Evolutionary conservation across 1,284 basidiomycete species (phyloP), one percentile per base, ranked within the genome.

Genomic region (Ustilago cynodontis): DNA sequence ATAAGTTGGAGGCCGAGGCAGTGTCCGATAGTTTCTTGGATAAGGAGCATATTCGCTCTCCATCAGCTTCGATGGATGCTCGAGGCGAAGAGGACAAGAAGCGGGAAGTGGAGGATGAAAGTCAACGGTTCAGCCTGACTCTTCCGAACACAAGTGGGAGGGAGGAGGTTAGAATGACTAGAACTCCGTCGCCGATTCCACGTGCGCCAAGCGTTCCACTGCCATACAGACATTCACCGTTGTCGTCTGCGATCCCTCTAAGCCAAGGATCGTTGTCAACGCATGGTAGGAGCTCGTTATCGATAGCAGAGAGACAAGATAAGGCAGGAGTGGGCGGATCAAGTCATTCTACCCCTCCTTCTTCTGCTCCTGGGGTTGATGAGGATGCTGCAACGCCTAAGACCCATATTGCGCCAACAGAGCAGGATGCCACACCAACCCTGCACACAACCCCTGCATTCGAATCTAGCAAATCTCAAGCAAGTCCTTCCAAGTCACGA

Each of bases 1-100:
- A 55, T 16, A 45, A 65, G 59, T 59, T 76, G 10, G 73, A 76
- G 35, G 73, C 73, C 3, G 64, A 71, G 28, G 73, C 73, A 2
- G 33, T 58, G 31, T 53, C 57, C 14, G 68, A 65, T 29, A 52
- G 52, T 20, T 73, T 73, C 45, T 22, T 73, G 13, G 54, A 61
- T 3, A 53, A 67, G 11, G 65, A 73, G 41, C 58, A 57, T 20
- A 73, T 73, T 33, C 41, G n/a, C 3, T 54, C 61, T 11, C 39
- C 47, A 28, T 28, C 45, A 8, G 50, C 28, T 13, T 13, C 41
- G 20, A 29, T 37, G 18, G 29, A 35, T 29, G 59, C 24, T 24
- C 37, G 16, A 1, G 50, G 24, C 3, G 55, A 33, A 0, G 31
- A 6, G 6, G 49, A 22, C 13, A 45, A 26, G 53, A 52, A 26